Base-by-base conservation (phyloP, 176 grass and related monocot genomes). In the Raddia guianensis region DNA sequence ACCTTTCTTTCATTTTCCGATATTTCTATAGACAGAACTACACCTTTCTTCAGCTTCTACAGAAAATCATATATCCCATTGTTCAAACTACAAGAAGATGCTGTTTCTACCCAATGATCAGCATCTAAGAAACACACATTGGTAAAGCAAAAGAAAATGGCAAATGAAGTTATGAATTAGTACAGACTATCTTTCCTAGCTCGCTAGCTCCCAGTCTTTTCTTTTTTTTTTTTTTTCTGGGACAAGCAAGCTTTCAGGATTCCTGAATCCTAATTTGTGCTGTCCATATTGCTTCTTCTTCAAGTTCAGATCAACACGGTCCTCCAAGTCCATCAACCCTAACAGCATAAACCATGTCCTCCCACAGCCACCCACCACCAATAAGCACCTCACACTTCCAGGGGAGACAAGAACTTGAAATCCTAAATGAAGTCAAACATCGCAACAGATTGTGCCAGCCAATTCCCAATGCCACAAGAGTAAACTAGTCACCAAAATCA, bases 381-480 rank as follows among this genome's bases (percentile, higher is more conserved):
- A 40, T 27, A 48, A 18, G n/a, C 3, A 76, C 16, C 18, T 66
- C 15, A 5, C 6, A 40, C 21, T 63, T 59, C 12, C 68, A 13
- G 12, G 73, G 32, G 51, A 59, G 9, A 78, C 21, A 7, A 70
- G 42, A 69, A 70, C 18, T 35, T n/a, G 46, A 83, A 68, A 62
- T 37, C 60, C 60, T 52, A 15, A 16, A 69, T 6, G 45, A 75
- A 52, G 34, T 69, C 45, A 33, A 79, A 32, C 78, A 84, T 37
- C 20, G 5, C 9, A 63, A 50, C 45, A 80, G 27, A 27, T 12
- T 84, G 62, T 18, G 51, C 21, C 13, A 10, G 44, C 1, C 27
- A 43, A 68, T 59, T 81, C 42, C 32, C 14, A 49, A 18, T 20
- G 74, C 18, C 65, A 6, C 51, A 87, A 87, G 32, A 72, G 57